Evolutionary conservation across 164 flowering plant genomes (phyloP).

Genomic region (Vitis rupestris): DNA sequence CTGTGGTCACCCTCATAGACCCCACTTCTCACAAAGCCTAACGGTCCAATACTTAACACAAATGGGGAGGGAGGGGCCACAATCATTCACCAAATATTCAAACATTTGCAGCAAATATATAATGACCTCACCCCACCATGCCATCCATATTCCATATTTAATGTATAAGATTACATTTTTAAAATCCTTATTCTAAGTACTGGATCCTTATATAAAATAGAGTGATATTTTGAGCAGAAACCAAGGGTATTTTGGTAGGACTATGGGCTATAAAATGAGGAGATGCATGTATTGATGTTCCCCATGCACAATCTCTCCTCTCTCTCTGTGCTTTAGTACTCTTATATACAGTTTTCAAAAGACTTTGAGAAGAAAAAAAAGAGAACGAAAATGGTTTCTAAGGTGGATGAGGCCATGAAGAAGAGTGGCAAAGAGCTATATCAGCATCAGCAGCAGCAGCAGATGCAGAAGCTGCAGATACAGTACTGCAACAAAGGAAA

Average conservation of each 20-base stretch:
- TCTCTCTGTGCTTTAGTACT: constrained; percentile 1
- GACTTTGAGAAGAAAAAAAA: neutral
- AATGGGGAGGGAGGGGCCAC: neutral
- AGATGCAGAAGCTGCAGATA: constrained; percentile 31
- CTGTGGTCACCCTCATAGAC: too few relatives aligned
- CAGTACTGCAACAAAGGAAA: constrained; percentile 72
- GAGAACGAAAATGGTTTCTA: constrained; percentile 48
- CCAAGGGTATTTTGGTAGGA: constrained; percentile 21
- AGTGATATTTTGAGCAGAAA: constrained; percentile 2
- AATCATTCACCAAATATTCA: neutral
- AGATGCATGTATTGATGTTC: constrained; percentile 19
- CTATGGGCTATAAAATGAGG: constrained; percentile 25
- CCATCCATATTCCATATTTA: too few relatives aligned
- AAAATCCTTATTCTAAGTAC: too few relatives aligned
- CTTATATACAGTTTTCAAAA: neutral
- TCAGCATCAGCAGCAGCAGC: constrained; percentile 18
- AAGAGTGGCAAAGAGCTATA: constrained; percentile 7
- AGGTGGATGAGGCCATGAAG: constrained; percentile 51
- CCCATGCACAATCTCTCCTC: constrained; percentile 22
- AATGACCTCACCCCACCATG: too few relatives aligned
- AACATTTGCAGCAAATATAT: neutral
- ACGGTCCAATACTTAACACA: neutral
- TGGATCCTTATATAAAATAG: neutral
- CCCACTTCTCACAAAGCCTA: too few relatives aligned
- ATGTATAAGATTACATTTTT: too few relatives aligned